Evolutionary conservation across 1,139 yeast species (phyloP), one percentile per base, ranked within the genome.

Genomic region (Candida sanyaensis): DNA sequence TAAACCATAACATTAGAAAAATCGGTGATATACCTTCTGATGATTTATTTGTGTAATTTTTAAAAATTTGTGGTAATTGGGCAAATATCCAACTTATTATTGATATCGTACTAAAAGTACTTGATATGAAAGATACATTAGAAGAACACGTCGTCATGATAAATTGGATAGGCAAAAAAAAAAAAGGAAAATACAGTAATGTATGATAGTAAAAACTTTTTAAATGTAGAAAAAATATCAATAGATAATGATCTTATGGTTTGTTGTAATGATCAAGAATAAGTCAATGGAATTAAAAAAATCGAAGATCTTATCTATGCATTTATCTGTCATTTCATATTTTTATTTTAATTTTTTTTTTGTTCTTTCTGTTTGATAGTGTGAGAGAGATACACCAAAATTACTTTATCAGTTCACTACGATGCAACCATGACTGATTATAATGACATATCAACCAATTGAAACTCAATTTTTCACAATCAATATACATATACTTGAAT

Each of bases 1-100:
- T 62, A 52, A 89, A 78, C 97, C 97, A 91, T 48, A 87, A 81
- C 17, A 80, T 53, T 5, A 93, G 73, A 58, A 92, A 90, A 8
- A 78, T 76, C n/a, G 87, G 80, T 6, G 96, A 87, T 29, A 93
- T 75, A 1, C 97, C 98, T 36, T 86, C 96, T 1, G 95, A 96
- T 0, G 96, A 86, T 60, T 88, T 85, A 61, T 78, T 81, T 31
- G 73, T 73, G 64, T 87, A 88, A 59, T 92, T 92, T 59, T 85
- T 82, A 50, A 83, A 67, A 17, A 90, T 84, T 63, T 92, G 99
- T 0, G 98, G 98, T 26, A 89, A 67, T 62, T 89, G 95, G 1
- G 97, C 96, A 57, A 91, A 84, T 40, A 91, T 73, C 88, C 97
- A 91, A 46, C 88, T 69, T 5, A 51, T 46, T 37, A 73, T 55